Evolutionary conservation across 345 rosid species (phyloP), one percentile per base, ranked within the genome.

Genomic region (Erysimum cheiranthoides): DNA sequence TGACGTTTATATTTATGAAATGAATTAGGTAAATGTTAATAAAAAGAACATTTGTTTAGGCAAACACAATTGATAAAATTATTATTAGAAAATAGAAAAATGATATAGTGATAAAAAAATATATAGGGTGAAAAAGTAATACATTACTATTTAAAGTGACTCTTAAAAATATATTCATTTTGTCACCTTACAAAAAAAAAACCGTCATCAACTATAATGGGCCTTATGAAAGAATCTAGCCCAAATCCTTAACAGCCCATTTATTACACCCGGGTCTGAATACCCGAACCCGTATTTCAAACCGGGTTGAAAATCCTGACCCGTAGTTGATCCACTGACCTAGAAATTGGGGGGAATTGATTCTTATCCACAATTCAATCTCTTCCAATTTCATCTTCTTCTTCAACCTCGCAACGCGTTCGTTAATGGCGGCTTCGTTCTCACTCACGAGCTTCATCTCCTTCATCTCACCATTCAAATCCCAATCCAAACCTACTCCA

Each of bases 401-500:
- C 68, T 31, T 49, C 42, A 39, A 10, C 42, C 58, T 71, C 74
- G 16, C 65, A 52, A 74, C 28, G 18, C 46, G 21, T 32, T 80
- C 46, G 21, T 32, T 80, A 51, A 88, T 90, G 96, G 96, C 96
- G 57, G 21, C 89, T 68, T 84, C 85, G 8, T 61, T 87, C 70
- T 81, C 92, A 51, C 81, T 90, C 73, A 61, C 96, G 58, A 86
- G 81, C 79, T 83, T 91, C 77, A 69, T 88, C 79, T 87, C 94
- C 70, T 89, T 83, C 82, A 68, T 86, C 63, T 68, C 83, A 8
- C 89, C 93, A 43, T 75, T 87, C 45, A 83, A 81, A 60, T 72
- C 93, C 5, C 82, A 75, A 13, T 71, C 86, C 4, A 70, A 80
- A 51, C 39, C 81, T 8, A 46, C 82, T 1, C 81, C 83, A 3